Percentiles rank a stretch among this genome's conserved stretches.
phyloP scores from a whole-genome alignment of 2,329 filamentous ascomycete species.

The Alternaria consortialis region DNA sequence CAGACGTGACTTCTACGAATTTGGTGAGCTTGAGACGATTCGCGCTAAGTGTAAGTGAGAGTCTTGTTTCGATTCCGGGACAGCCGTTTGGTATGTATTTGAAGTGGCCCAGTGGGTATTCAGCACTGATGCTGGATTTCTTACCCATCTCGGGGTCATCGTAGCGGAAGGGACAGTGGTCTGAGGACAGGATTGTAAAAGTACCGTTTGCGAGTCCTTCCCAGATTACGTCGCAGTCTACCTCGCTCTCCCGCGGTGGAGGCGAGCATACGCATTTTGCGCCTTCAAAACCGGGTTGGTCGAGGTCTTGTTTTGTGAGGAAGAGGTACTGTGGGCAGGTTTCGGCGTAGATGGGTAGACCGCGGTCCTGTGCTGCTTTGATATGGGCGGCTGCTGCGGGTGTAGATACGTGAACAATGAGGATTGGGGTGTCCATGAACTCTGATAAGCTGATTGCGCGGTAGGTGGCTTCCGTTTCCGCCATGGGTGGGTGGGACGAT shows the following conservation, averaged over 20 bases:
- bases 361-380: conserved; percentile 59
- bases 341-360: conserved; percentile 63
- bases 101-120: conserved; percentile 60
- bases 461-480: conserved; percentile 63
- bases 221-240: conserved; percentile 63
- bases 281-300: conserved; percentile 62
- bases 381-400: conserved; percentile 59
- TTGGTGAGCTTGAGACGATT: conserved; percentile 56
- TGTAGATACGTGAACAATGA: conserved; percentile 64
- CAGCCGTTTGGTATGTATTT: conserved; percentile 67
- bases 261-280: conserved; percentile 66
- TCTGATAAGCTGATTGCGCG: conserved; percentile 61
- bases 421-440: conserved; percentile 62
- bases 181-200: conserved; percentile 61
- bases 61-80: conserved; percentile 66
- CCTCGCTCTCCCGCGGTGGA: conserved; percentile 58
- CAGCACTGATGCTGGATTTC: conserved; percentile 58
- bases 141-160: conserved; percentile 51
- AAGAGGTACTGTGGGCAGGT: conserved; percentile 67
- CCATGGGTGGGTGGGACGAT: conserved; percentile 59
- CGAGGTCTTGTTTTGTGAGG: conserved; percentile 61
- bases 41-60: conserved; percentile 57
- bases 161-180: conserved; percentile 62
- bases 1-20: conserved; percentile 64
- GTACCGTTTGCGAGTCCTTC: conserved; percentile 61